These are phyloP conservation scores for Bombardia bombarda DNA, from an alignment of 495 filamentous ascomycete species.

Conservation along the genomic window DNA sequence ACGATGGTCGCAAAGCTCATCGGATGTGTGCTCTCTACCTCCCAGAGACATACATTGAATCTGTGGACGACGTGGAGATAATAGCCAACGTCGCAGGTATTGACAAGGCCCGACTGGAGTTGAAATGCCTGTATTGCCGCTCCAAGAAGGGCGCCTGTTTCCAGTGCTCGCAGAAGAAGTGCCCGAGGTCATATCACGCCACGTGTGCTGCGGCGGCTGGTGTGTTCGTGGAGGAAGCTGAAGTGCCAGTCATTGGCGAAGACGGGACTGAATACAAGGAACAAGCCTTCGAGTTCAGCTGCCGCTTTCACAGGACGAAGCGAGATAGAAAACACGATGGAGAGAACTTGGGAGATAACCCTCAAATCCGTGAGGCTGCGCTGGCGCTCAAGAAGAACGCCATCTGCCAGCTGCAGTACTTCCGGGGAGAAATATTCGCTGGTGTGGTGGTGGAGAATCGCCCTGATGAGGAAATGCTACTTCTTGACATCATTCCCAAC, in stretches of 20 bases:
- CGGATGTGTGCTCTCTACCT: constrained; percentile 84
- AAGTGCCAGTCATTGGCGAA: constrained; percentile 79
- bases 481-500: constrained; percentile 80
- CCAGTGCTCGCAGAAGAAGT: constrained; percentile 94
- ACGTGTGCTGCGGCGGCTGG: constrained; percentile 90
- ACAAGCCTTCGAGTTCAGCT: constrained; percentile 83
- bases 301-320: constrained; percentile 87
- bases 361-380: constrained; percentile 61
- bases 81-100: constrained; percentile 73
- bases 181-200: constrained; percentile 86
- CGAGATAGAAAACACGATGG: constrained; percentile 61
- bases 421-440: constrained; percentile 79
- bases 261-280: constrained; percentile 87
- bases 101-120: constrained; percentile 76
- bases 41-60: constrained; percentile 84
- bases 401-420: constrained; percentile 81
- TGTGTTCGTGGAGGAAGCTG: constrained; percentile 79
- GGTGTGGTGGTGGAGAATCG: constrained; percentile 85
- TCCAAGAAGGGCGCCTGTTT: constrained; percentile 92
- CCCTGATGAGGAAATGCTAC: constrained; percentile 60
- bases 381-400: constrained; percentile 61
- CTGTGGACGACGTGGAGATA: constrained; percentile 56
- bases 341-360: constrained; percentile 60
- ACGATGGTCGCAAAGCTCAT: constrained; percentile 82
- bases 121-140: constrained; percentile 91